Percentiles rank a stretch among this genome's conserved stretches.
Conservation (phyloP, 768 basidiomycete species). For the Tricholoma saponaceum region DNA sequence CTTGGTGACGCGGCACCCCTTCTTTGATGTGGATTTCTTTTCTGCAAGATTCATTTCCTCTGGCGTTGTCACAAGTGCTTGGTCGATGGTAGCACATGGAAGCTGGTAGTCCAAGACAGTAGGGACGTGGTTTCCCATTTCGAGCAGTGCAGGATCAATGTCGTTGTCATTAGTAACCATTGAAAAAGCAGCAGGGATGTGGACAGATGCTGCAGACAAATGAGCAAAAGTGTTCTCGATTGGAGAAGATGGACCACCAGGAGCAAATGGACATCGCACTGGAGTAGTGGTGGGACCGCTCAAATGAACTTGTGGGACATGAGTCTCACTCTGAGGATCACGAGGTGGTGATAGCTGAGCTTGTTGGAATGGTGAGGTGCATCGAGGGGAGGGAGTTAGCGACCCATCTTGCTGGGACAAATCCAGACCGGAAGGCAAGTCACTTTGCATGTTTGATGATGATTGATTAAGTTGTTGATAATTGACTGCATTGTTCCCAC, state of each 20-base stretch:
- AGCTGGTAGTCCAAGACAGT: neutral
- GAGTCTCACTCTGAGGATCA: neutral
- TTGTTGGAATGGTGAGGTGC: neutral
- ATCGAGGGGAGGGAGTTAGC: neutral
- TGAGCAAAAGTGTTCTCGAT: neutral
- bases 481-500: neutral
- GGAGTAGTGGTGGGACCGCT: neutral
- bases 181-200: neutral
- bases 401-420: no score
- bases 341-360: neutral
- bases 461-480: neutral
- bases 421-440: no score
- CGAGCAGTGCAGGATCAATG: neutral
- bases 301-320: neutral
- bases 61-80: neutral
- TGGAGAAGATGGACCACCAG: neutral
- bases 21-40: neutral
- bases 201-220: neutral
- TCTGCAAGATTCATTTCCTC: neutral
- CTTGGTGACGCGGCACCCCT: neutral
- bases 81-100: neutral
- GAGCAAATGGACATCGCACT: neutral
- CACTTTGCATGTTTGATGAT: neutral
- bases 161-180: neutral
- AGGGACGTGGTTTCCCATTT: neutral